Evolutionary conservation across 345 rosid species (phyloP), one percentile per base, ranked within the genome.

Genomic region (Brassica napus): DNA sequence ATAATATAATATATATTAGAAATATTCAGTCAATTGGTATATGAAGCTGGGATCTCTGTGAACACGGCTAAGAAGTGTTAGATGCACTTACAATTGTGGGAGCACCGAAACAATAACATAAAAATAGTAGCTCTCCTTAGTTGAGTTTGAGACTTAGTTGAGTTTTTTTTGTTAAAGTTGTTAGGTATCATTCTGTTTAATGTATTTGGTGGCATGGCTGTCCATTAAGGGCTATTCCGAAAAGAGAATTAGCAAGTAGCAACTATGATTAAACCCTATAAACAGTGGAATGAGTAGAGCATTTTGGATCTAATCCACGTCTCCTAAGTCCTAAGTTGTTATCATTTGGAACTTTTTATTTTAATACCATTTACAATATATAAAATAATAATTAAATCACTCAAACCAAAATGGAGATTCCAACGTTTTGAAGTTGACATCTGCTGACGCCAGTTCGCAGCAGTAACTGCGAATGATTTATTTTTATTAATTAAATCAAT

Each of bases 351-450:
- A 15, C 4, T 28, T 5, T 71, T 26, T 49, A 18, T 28, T 55
- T 15, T 26, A 1, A 8, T 8, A 49, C 35, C 9, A 65, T 30
- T 58, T 55, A 72, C 61, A 57, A 16, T 18, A 47, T 21, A 26
- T 12, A 7, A 72, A 66, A 34, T 59, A 39, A 58, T 44, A 59
- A 60, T 6, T n/a, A 31, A 59, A 79, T 67, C 15, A 21, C 73
- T 11, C n/a, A 67, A 65, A 57, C 57, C 64, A 60, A 60, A 77
- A 79, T 84, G 85, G 74, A 79, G 83, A 82, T 75, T 68, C 76
- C 83, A 79, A 79, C 74, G 77, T 76, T 58, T 72, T 72, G 86
- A 84, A 72, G 79, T 84, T 79, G 83, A 82, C 83, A 82, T 79
- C 14, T 79, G 85, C 86, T 84, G 79, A 84, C 82, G 81, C 86